These are phyloP conservation scores for Zymoseptoria crescenta DNA, from an alignment of 2,329 filamentous ascomycete species.

Conservation along the genomic window DNA sequence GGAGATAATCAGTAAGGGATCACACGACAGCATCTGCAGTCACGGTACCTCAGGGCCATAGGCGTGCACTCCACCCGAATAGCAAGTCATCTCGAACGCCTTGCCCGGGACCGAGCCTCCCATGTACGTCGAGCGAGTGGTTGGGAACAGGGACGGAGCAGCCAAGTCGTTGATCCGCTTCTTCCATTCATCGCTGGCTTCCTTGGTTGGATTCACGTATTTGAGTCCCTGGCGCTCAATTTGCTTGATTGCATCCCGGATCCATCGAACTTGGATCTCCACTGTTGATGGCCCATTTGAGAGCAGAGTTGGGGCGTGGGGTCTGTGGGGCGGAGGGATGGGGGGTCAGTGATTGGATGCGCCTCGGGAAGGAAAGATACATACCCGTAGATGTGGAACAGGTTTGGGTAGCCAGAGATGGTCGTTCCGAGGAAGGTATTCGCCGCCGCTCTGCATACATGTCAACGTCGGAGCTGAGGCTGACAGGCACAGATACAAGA, in stretches of 20 bases:
- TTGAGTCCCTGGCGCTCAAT: slow-evolving; percentile 19
- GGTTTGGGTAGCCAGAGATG: slow-evolving; percentile 18
- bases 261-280: slow-evolving; percentile 37
- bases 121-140: slow-evolving; percentile 23
- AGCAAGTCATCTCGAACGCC: slow-evolving; percentile 24
- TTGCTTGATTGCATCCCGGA: slow-evolving; percentile 22
- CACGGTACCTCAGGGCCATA: slow-evolving; percentile 18
- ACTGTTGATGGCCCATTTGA: slow-evolving; percentile 37
- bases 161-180: slow-evolving; percentile 24
- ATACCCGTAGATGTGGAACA: slow-evolving; percentile 32
- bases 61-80: slow-evolving; percentile 22
- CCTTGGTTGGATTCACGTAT: slow-evolving; percentile 23
- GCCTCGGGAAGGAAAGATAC: not conserved
- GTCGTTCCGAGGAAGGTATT: slow-evolving; percentile 39
- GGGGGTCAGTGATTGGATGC: not conserved
- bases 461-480: not conserved
- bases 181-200: slow-evolving; percentile 24
- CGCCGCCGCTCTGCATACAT: slow-evolving; percentile 25
- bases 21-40: not conserved
- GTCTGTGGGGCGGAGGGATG: slow-evolving; percentile 33
- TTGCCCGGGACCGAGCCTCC: slow-evolving; percentile 22
- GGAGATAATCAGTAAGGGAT: not conserved
- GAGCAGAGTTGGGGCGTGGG: slow-evolving; percentile 38
- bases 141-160: slow-evolving; percentile 22
- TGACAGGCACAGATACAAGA: not conserved